Conservation (phyloP, 148 eudicot genomes). For the Arctostaphylos glauca region DNA sequence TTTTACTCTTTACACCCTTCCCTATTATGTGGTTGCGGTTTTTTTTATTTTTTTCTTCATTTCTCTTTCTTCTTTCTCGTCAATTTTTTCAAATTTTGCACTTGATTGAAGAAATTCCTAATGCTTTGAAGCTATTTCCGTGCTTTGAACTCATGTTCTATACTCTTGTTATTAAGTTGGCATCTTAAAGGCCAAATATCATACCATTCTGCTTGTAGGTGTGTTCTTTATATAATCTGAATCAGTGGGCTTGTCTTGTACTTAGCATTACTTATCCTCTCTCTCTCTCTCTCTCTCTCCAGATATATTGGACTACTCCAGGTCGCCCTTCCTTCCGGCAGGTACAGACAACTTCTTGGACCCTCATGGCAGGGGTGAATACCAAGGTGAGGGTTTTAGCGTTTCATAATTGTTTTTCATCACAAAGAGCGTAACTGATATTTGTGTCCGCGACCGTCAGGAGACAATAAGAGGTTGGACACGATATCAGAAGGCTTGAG, state of each 20-base stretch:
- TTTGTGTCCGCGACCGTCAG: slow-evolving; percentile 21
- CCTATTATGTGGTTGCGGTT: neutral
- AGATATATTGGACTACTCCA: slow-evolving; percentile 60
- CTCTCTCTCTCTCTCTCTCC: neutral
- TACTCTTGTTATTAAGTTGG: neutral
- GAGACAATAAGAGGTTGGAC: slow-evolving; percentile 36
- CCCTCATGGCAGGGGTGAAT: slow-evolving; percentile 44
- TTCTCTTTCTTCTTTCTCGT: neutral
- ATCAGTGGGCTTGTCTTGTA: neutral
- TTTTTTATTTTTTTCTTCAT: neutral
- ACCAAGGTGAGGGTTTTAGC: slow-evolving; percentile 49
- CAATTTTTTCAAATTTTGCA: neutral
- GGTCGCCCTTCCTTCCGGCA: slow-evolving; percentile 46
- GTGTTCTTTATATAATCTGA: neutral
- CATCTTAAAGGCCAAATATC: neutral
- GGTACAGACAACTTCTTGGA: slow-evolving; percentile 51
- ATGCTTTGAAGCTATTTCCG: neutral
- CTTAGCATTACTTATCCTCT: neutral
- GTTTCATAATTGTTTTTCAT: neutral
- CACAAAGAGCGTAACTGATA: slow-evolving; percentile 10
- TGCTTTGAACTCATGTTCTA: neutral
- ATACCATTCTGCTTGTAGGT: neutral
- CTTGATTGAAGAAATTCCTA: neutral
- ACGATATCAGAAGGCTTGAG: slow-evolving; percentile 44
- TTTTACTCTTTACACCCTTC: neutral